Percentiles rank a stretch among this genome's conserved stretches.
These are phyloP conservation scores for Cercospora sp. DNA, from an alignment of 2,329 filamentous ascomycete species.

Conservation along the genomic window DNA sequence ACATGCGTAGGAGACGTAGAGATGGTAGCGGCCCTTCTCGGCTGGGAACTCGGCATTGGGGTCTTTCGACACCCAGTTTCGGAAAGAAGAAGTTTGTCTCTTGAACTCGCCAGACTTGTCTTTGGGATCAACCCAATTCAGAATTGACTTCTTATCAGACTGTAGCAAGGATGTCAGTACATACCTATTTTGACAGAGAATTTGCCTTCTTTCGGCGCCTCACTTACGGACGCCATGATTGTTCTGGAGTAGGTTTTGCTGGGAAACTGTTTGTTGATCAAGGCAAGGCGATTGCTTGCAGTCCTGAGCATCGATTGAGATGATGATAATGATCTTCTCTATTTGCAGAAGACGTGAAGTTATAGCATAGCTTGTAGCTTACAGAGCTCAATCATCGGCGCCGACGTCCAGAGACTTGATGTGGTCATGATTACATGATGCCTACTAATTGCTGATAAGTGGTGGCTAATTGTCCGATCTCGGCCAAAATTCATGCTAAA, in stretches of 20 bases:
- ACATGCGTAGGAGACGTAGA: slow-evolving; percentile 92
- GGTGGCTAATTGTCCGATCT: neutral
- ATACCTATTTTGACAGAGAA: slow-evolving; percentile 6
- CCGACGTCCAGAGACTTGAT: neutral
- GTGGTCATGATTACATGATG: slow-evolving; percentile 15
- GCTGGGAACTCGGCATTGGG: slow-evolving; percentile 73
- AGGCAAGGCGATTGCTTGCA: slow-evolving; percentile 5
- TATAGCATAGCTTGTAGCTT: neutral
- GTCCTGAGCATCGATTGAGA: slow-evolving; percentile 12
- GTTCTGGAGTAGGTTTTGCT: slow-evolving; percentile 9
- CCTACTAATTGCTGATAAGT: slow-evolving; percentile 7
- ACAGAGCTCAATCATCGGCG: neutral
- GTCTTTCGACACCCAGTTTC: slow-evolving; percentile 73
- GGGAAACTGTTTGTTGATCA: slow-evolving; percentile 5
- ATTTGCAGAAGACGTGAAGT: neutral
- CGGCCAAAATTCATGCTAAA: neutral
- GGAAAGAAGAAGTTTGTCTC: slow-evolving; percentile 78
- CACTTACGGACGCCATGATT: slow-evolving; percentile 25
- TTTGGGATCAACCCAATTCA: slow-evolving; percentile 76
- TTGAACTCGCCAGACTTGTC: slow-evolving; percentile 91
- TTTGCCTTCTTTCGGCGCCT: neutral
- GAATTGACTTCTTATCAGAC: slow-evolving; percentile 54
- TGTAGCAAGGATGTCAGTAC: slow-evolving; percentile 13
- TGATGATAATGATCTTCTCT: neutral
- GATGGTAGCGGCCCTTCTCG: slow-evolving; percentile 87